Evolutionary conservation across 148 eudicot genomes (phyloP), one percentile per base, ranked within the genome.

Genomic region (Silene latifolia): DNA sequence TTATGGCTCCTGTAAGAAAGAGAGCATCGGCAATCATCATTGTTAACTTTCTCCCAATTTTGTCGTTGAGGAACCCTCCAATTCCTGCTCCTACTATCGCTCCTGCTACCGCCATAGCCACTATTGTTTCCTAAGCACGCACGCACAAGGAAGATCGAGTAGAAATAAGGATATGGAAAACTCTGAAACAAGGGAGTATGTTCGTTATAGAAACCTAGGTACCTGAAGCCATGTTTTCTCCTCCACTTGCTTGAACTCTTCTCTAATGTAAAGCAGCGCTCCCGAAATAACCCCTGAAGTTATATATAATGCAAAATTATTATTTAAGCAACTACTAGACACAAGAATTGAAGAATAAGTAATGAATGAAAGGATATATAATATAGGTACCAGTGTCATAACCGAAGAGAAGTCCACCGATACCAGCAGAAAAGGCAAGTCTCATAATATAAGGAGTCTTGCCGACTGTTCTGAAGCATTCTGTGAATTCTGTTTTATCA

Each of bases 401-500:
- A 7, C 77, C 77, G 32, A 75, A 75, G 25, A 75, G 67, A 7
- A 75, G 63, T 1, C 77, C 77, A 9, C 77, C 77, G 17, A 75
- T 75, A 0, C 77, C 77, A 13, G 77, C 77, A 32, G 77, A 75
- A 6, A 75, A 75, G 9, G 77, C 77, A 20, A 75, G 77, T 24
- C 72, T 53, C 77, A 75, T 75, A 65, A 75, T 75, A 44, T 75
- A 75, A 61, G 77, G 77, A 54, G 72, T 66, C 60, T 59, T 60
- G 76, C 81, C 71, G 32, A 85, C 3, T 8, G 86, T 84, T 20
- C 74, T 59, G 82, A 86, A 86, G 54, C 89, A 88, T 75, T 88
- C 89, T 60, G 82, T 79, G 64, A 88, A 86, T 62, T 86, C 86
- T 2, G 85, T 80, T 72, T 86, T 82, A 73, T 84, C 89, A 3